Conservation (phyloP, 164 flowering plant species). For the Vitis labrusca region DNA sequence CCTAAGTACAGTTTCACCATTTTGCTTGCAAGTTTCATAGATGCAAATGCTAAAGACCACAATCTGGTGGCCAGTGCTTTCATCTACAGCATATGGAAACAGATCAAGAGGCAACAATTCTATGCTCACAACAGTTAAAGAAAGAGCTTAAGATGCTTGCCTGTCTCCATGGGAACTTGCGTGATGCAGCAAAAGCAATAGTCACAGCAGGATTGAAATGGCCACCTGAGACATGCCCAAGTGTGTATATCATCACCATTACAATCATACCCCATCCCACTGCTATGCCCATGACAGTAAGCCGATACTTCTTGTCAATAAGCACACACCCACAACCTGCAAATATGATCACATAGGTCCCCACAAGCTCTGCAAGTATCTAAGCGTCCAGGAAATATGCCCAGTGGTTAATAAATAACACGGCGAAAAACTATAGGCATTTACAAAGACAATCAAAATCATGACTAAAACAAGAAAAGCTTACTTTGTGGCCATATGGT, state of each 20-base stretch:
- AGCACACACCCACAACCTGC: slow-evolving; percentile 8
- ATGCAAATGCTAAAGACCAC: no score
- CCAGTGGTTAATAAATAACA: not conserved
- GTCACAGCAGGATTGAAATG: slow-evolving; percentile 27
- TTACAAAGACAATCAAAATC: no score
- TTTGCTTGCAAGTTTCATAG: no score
- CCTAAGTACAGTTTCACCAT: no score
- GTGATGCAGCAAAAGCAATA: slow-evolving; percentile 11
- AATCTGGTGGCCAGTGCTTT: no score
- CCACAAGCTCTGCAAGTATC: slow-evolving; percentile 5
- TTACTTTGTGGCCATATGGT: not conserved
- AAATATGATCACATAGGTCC: slow-evolving; percentile 9
- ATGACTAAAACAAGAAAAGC: not conserved
- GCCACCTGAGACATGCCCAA: slow-evolving; percentile 20
- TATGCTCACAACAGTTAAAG: no score
- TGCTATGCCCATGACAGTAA: slow-evolving; percentile 1
- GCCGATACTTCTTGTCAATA: not conserved
- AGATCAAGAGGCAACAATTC: no score
- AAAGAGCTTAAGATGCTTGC: not conserved
- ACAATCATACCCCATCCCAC: slow-evolving; percentile 17
- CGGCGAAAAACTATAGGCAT: no score
- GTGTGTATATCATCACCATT: slow-evolving; percentile 20
- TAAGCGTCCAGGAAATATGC: not conserved
- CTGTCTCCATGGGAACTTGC: slow-evolving; percentile 17
- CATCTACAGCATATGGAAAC: no score